A percentile compares a stretch with the other conserved stretches of the same genome.
Evolutionary conservation across 192 early-diverging fungal genomes (phyloP).

Genomic region (Coemansia sp.): DNA sequence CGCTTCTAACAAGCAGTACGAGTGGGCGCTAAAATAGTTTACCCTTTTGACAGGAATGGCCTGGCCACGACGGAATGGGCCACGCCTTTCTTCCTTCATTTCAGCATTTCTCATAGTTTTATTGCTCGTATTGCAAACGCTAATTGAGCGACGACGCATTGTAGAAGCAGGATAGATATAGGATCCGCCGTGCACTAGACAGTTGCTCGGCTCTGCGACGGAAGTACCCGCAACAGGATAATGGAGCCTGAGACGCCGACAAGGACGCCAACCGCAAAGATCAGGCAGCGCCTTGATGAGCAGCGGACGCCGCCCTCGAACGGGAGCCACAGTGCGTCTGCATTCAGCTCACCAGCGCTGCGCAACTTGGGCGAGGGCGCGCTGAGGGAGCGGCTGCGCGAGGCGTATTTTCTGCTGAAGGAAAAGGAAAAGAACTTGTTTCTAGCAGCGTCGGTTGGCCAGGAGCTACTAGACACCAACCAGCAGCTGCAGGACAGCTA

Average conservation of each 20-base stretch:
- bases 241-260: constrained; percentile 41
- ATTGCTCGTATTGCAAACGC: no score
- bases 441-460: constrained; percentile 46
- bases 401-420: constrained; percentile 49
- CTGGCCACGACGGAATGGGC: no score
- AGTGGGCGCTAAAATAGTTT: no score
- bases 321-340: constrained; percentile 9
- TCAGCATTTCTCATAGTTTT: no score
- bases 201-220: not conserved
- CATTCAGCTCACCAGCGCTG: constrained; percentile 41
- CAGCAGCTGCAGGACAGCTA: constrained; percentile 44
- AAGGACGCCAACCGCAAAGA: constrained; percentile 14
- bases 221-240: not conserved
- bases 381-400: constrained; percentile 41
- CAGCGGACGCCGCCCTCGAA: constrained; percentile 22
- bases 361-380: constrained; percentile 33
- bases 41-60: no score
- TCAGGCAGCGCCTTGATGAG: constrained; percentile 23
- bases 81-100: no score
- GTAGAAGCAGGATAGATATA: not conserved
- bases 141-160: not conserved
- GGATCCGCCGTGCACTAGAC: not conserved
- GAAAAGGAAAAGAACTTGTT: constrained; percentile 51
- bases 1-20: no score
- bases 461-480: constrained; percentile 52